phyloP scores from a whole-genome alignment of 768 basidiomycete species.

The Trametes sanguinea region DNA sequence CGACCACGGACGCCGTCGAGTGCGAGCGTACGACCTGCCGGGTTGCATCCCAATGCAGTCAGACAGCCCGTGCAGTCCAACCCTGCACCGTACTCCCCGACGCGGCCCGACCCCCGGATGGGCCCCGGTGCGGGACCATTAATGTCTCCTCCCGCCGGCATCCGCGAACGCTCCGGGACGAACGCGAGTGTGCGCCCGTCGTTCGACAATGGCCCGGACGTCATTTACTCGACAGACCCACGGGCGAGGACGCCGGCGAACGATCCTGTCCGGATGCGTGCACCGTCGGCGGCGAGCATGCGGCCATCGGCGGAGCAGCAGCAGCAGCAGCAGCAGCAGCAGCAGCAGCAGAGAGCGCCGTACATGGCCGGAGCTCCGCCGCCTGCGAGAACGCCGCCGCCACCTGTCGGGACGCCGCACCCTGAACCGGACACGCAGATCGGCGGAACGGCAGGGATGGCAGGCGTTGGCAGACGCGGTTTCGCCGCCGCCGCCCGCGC shows the following conservation, averaged over 20 bases:
- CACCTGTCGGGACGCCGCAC: constrained; percentile 2
- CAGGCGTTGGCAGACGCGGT: constrained; percentile 84
- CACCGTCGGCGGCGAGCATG: constrained; percentile 30
- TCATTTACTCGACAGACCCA: constrained; percentile 23
- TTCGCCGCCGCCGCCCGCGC: constrained; percentile 76
- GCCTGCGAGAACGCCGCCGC: background rate
- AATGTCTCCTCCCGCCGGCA: background rate
- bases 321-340: no score
- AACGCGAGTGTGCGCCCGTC: constrained; percentile 11
- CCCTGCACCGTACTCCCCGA: constrained; percentile 11
- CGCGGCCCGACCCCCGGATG: constrained; percentile 7
- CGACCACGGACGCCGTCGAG: constrained; percentile 20
- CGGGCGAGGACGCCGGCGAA: constrained; percentile 12
- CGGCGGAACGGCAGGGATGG: constrained; percentile 85
- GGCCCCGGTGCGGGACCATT: constrained; percentile 1
- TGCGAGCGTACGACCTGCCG: constrained; percentile 18
- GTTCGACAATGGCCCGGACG: constrained; percentile 15
- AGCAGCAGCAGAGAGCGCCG: constrained; percentile 7
- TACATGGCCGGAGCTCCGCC: constrained; percentile 14
- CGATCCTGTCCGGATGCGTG: constrained; percentile 19
- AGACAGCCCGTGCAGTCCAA: constrained; percentile 21
- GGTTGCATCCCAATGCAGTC: background rate
- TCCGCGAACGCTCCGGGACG: constrained; percentile 20
- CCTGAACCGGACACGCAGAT: constrained; percentile 62
- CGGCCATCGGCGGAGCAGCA: constrained; percentile 25